Percentiles rank a stretch among this genome's conserved stretches.
These are phyloP conservation scores for Fonsecaea erecta DNA, from an alignment of 2,329 filamentous ascomycete genomes.

Conservation along the genomic window DNA sequence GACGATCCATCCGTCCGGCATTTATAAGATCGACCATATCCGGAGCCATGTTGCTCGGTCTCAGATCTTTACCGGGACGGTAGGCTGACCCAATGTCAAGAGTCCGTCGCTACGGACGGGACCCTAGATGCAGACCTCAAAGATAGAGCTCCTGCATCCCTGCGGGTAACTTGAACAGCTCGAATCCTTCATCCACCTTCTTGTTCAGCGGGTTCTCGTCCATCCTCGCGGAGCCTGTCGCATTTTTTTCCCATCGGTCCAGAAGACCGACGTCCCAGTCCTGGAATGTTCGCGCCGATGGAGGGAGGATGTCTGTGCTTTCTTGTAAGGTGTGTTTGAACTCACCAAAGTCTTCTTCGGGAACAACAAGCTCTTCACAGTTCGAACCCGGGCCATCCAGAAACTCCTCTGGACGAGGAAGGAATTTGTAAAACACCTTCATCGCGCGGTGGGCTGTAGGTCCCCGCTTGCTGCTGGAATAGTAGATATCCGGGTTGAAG, in stretches of 20 bases:
- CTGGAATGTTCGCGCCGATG: conserved; percentile 56
- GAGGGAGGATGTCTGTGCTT: conserved; percentile 54
- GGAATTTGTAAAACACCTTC: conserved; percentile 60
- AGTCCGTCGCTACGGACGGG: not conserved
- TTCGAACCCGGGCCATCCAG: conserved; percentile 45
- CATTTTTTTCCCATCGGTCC: conserved; percentile 48
- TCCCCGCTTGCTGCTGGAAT: conserved; percentile 53
- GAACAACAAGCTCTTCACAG: conserved; percentile 56
- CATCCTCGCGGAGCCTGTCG: conserved; percentile 33
- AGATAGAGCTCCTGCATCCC: conserved; percentile 33
- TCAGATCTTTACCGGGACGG: not conserved
- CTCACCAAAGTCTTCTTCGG: conserved; percentile 34
- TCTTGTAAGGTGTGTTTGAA: conserved; percentile 45
- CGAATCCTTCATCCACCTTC: conserved; percentile 32
- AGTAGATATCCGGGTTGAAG: conserved; percentile 64
- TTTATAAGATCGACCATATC: not conserved
- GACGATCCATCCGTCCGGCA: not conserved
- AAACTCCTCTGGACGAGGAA: conserved; percentile 42
- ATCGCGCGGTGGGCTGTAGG: conserved; percentile 54
- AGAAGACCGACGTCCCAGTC: conserved; percentile 62
- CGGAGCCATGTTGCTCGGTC: not conserved
- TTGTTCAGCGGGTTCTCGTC: conserved; percentile 36
- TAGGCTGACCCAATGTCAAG: not conserved
- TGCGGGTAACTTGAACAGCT: conserved; percentile 31
- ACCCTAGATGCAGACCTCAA: not conserved